Percentiles rank a stretch among this genome's conserved stretches.
Conservation (phyloP, 441 rosid genomes). For the Erodium trifolium region DNA sequence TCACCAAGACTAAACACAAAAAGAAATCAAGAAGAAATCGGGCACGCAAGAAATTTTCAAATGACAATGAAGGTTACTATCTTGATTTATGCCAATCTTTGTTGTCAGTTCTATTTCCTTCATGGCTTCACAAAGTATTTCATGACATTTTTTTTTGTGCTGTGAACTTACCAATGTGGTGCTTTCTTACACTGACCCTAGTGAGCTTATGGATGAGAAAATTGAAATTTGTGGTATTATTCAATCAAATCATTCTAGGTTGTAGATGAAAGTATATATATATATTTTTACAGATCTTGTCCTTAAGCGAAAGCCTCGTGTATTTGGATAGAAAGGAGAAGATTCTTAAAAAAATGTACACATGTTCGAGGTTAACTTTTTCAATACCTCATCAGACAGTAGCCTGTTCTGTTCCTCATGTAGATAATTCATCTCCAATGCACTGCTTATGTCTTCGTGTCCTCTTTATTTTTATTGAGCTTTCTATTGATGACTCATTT, state of each 20-base stretch:
- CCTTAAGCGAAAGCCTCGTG: background rate
- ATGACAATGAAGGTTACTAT: conserved; percentile 38
- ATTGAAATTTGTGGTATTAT: background rate
- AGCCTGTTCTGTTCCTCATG: background rate
- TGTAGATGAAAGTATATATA: background rate
- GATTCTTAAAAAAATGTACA: background rate
- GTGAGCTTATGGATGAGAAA: background rate
- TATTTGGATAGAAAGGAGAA: too few species aligned
- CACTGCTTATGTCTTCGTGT: background rate
- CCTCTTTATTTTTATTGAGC: background rate
- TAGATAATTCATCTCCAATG: background rate
- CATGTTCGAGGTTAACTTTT: background rate
- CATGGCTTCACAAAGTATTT: background rate
- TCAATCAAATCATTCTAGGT: background rate
- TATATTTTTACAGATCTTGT: background rate
- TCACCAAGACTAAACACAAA: conserved; percentile 30
- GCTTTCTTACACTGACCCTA: background rate
- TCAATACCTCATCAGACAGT: conserved; percentile 1
- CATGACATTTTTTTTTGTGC: background rate
- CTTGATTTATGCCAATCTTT: background rate
- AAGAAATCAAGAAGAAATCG: conserved; percentile 41
- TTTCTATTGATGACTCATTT: background rate
- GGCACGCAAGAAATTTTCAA: conserved; percentile 26
- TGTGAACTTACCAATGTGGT: background rate
- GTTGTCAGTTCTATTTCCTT: background rate